These are phyloP conservation scores for Colletotrichum lini DNA, from an alignment of 2,329 filamentous ascomycete species.

Conservation along the genomic window DNA sequence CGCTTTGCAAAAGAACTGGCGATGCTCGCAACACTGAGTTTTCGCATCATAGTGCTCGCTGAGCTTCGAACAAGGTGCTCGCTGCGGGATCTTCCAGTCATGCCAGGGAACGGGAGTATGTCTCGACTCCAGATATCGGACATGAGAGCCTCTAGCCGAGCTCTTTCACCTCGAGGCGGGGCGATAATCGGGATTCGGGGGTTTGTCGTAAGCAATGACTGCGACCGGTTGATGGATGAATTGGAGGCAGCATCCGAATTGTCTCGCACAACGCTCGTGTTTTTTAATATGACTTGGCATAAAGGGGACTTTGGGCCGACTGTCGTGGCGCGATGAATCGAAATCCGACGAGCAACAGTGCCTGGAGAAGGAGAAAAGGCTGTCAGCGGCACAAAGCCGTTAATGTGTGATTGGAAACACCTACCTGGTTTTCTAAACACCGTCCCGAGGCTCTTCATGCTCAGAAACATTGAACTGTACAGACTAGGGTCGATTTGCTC, in stretches of 20 bases:
- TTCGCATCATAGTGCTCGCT: slow-evolving; percentile 90
- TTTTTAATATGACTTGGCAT: slow-evolving; percentile 87
- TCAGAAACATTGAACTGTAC: slow-evolving; percentile 76
- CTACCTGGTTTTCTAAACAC: slow-evolving; percentile 81
- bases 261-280: slow-evolving; percentile 80
- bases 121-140: slow-evolving; percentile 89
- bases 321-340: slow-evolving; percentile 84
- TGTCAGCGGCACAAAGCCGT: background rate
- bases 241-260: slow-evolving; percentile 57
- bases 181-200: slow-evolving; percentile 78
- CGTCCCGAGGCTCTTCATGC: slow-evolving; percentile 81
- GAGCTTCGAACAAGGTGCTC: slow-evolving; percentile 82
- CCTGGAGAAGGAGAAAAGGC: slow-evolving; percentile 55
- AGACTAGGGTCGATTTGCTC: slow-evolving; percentile 63
- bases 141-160: slow-evolving; percentile 81
- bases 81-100: slow-evolving; percentile 75
- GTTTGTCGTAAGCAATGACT: slow-evolving; percentile 80
- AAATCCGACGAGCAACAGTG: slow-evolving; percentile 77
- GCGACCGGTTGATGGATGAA: slow-evolving; percentile 79
- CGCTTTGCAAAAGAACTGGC: slow-evolving; percentile 82
- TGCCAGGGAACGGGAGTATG: slow-evolving; percentile 84
- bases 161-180: slow-evolving; percentile 81
- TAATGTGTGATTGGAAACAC: slow-evolving; percentile 25
- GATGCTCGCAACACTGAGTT: slow-evolving; percentile 86
- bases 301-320: slow-evolving; percentile 77